A percentile compares a stretch with the other conserved stretches of the same genome.
Evolutionary conservation across 2,329 filamentous ascomycete genomes (phyloP).

Genomic region (Xylaria arbuscula): DNA sequence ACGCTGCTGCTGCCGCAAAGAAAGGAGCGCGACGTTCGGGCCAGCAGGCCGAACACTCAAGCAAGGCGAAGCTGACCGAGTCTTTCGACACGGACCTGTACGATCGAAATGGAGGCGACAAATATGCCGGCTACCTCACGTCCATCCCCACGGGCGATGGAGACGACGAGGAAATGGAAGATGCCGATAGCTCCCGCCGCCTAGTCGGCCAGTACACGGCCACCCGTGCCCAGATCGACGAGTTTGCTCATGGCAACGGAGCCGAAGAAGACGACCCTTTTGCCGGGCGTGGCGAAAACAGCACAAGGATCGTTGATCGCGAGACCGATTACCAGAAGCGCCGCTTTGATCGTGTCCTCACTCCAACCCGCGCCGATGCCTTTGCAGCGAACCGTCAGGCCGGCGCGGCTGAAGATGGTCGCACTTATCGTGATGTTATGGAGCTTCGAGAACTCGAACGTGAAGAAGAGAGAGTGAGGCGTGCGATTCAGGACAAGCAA

Average conservation of each 20-base stretch:
- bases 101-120: conserved; percentile 80
- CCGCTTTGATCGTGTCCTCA: conserved; percentile 87
- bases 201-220: conserved; percentile 97
- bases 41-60: conserved; percentile 85
- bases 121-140: conserved; percentile 90
- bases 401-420: conserved; percentile 74
- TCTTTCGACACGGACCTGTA: conserved; percentile 90
- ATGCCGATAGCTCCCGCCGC: conserved; percentile 77
- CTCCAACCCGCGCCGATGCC: conserved; percentile 85
- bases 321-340: conserved; percentile 99
- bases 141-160: conserved; percentile 83
- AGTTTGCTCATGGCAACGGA: conserved; percentile 85
- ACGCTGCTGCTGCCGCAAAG: conserved; percentile 79
- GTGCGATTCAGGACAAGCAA: conserved; percentile 81
- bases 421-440: conserved; percentile 92
- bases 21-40: conserved; percentile 82
- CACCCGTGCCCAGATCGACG: conserved; percentile 89
- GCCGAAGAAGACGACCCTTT: conserved; percentile 94
- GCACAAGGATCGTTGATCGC: conserved; percentile 88
- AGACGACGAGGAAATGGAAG: conserved; percentile 82
- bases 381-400: conserved; percentile 81
- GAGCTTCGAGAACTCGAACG: conserved; percentile 88
- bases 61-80: conserved; percentile 91
- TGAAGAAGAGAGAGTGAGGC: conserved; percentile 88
- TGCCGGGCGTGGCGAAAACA: conserved; percentile 83